Evolutionary conservation across 1,284 basidiomycete species (phyloP), one percentile per base, ranked within the genome.

Genomic region (Sutorius eximius): DNA sequence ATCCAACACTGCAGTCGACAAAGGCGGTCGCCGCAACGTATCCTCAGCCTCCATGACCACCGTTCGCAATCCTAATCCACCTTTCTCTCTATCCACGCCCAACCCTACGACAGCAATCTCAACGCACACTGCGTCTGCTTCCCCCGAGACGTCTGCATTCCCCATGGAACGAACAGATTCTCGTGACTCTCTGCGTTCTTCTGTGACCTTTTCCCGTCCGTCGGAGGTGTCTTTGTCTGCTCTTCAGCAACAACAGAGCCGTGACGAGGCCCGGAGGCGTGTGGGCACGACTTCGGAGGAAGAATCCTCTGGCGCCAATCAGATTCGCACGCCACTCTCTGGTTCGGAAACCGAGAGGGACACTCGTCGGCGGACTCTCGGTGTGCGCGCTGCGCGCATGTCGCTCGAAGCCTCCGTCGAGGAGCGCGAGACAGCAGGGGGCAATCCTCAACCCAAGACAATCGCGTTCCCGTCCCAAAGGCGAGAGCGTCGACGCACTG

Each of bases 31-130:
- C 51, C 78, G 79, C 46, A 82, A 80, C 62, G 66, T 73, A n/a
- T 82, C 78, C 4, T 62, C 70, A 10, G 69, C 73, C 38, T 82
- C 84, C 6, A 78, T 74, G 44, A 65, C 75, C 11, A 88, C 85
- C 12, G 68, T 84, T 44, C 82, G 85, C 40, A 79, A 74, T 15
- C 68, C 67, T 58, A 61, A 74, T 64, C 69, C 77, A 34, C 60
- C 74, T 40, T 73, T 80, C 59, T 71, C 73, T 3, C 49, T 85
- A 42, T 77, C 82, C 12, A 80, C 80, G 0, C 77, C 83, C 0
- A 80, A 78, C 56, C 75, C 86, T 1, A 89, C 87, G 30, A 89
- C 85, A 24, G 86, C 86, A 5, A 56, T 89, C n/a, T 87, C 86
- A 1, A 68, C 81, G 0, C 81, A 84, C 55, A 87, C 83, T 0